Conservation (phyloP, 306 rosid species). For the Luffa aegyptiaca region DNA sequence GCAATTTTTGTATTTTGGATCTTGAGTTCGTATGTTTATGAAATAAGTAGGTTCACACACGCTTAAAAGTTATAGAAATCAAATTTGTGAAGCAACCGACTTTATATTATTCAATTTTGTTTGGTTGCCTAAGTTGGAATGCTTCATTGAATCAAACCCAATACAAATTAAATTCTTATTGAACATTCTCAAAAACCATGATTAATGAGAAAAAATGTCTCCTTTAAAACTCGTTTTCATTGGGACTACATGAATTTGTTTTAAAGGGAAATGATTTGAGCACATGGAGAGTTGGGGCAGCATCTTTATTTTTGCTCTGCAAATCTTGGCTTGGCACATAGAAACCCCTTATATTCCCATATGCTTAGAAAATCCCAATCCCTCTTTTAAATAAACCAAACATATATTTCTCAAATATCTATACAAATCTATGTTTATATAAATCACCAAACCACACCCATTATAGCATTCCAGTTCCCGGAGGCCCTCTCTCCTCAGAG, state of each 20-base stretch:
- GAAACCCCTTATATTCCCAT: conserved; percentile 16
- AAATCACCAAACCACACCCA: conserved; percentile 40
- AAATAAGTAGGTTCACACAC: no score
- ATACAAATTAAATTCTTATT: neutral
- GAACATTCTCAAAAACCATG: neutral
- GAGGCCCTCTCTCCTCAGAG: conserved; percentile 20
- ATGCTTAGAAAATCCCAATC: conserved; percentile 15
- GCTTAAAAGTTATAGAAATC: neutral
- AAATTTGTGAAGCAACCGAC: neutral
- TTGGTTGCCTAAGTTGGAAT: neutral
- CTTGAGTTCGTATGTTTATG: no score
- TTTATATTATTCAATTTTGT: neutral
- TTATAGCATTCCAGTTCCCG: conserved; percentile 71
- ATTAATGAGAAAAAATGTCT: neutral
- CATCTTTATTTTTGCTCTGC: conserved; percentile 8
- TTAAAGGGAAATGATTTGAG: conserved; percentile 32
- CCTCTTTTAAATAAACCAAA: neutral
- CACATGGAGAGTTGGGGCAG: conserved; percentile 41
- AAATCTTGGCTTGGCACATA: conserved; percentile 14
- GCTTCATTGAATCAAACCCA: conserved; percentile 6
- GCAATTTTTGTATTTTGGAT: no score
- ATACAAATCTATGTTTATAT: neutral
- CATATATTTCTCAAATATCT: neutral
- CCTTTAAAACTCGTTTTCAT: neutral
- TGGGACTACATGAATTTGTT: neutral